Percentiles rank a stretch among this genome's conserved stretches.
These are phyloP conservation scores for Babesia bovis DNA, from an alignment of 169 alveolate genomes.

Conservation along the genomic window DNA sequence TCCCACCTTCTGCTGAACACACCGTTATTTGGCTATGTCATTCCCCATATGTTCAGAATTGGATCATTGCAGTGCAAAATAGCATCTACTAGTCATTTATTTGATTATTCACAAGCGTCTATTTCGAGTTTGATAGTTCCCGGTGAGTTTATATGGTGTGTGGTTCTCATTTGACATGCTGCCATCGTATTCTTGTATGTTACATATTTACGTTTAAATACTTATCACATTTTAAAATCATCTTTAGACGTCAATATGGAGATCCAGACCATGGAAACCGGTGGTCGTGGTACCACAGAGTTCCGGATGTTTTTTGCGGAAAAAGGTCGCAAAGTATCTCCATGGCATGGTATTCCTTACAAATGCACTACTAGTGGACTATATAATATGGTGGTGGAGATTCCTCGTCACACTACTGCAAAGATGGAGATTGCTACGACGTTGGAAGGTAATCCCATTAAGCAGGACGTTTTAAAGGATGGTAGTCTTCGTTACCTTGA, in stretches of 20 bases:
- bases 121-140: neutral
- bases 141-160: slow-evolving; percentile 12
- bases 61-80: neutral
- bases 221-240: neutral
- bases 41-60: slow-evolving; percentile 33
- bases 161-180: too few species aligned
- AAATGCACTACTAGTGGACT: slow-evolving; percentile 29
- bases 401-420: slow-evolving; percentile 71
- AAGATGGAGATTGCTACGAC: slow-evolving; percentile 74
- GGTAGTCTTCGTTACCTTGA: slow-evolving; percentile 75
- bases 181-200: neutral
- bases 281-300: slow-evolving; percentile 46
- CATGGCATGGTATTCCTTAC: slow-evolving; percentile 65
- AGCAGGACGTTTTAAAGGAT: slow-evolving; percentile 68
- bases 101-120: neutral
- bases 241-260: neutral
- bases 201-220: neutral
- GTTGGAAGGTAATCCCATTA: slow-evolving; percentile 67
- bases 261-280: slow-evolving; percentile 4
- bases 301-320: slow-evolving; percentile 37
- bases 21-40: slow-evolving; percentile 21
- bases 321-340: slow-evolving; percentile 42
- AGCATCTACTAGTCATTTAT: neutral
- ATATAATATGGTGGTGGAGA: slow-evolving; percentile 73
- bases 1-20: slow-evolving; percentile 5